Evolutionary conservation across 768 basidiomycete genomes (phyloP).

Genomic region (Tulasnella sp.): DNA sequence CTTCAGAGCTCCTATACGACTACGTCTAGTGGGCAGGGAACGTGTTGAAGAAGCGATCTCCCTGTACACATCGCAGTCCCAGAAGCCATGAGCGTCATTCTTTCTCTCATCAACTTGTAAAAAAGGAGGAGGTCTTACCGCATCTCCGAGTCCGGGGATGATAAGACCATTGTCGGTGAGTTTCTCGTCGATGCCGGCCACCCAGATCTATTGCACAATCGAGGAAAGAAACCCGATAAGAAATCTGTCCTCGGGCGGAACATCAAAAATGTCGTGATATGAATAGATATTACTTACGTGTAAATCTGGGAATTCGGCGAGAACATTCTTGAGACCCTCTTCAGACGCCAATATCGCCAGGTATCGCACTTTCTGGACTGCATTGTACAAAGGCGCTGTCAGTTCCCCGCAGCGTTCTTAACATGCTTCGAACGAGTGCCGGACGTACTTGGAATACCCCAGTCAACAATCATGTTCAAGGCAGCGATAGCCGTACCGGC

Average conservation of each 20-base stretch:
- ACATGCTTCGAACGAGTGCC: background rate
- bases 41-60: slow-evolving; percentile 82
- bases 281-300: slow-evolving; percentile 51
- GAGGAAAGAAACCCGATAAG: background rate
- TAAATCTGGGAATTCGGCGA: slow-evolving; percentile 64
- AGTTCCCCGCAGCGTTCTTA: background rate
- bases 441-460: slow-evolving; percentile 65
- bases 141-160: slow-evolving; percentile 86
- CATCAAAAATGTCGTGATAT: background rate
- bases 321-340: slow-evolving; percentile 65
- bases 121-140: slow-evolving; percentile 44
- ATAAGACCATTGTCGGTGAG: slow-evolving; percentile 76
- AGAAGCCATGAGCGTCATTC: background rate
- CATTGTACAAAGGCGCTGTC: background rate
- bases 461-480: slow-evolving; percentile 75
- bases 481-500: slow-evolving; percentile 91
- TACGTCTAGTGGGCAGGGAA: slow-evolving; percentile 31
- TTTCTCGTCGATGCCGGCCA: slow-evolving; percentile 69
- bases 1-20: slow-evolving; percentile 12
- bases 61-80: slow-evolving; percentile 43
- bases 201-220: slow-evolving; percentile 64
- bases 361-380: slow-evolving; percentile 71
- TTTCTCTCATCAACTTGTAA: background rate
- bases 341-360: slow-evolving; percentile 76
- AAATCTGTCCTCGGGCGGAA: background rate